Evolutionary conservation across 2,329 filamentous ascomycete genomes (phyloP).

Genomic region (Nakataea oryzae): DNA sequence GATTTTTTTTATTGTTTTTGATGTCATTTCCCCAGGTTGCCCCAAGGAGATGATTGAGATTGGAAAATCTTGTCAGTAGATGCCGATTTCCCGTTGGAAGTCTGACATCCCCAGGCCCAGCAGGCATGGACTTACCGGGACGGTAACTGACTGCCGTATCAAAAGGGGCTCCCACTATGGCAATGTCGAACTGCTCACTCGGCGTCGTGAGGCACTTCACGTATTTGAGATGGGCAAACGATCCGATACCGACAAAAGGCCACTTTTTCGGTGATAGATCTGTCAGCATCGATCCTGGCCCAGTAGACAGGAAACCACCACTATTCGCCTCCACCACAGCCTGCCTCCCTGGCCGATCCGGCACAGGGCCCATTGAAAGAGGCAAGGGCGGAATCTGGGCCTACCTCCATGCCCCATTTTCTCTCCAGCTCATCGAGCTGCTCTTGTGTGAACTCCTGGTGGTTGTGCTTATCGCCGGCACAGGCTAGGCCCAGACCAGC

Average conservation of each 20-base stretch:
- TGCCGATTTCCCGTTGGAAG: background rate
- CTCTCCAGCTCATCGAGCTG: slow-evolving; percentile 40
- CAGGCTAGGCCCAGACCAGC: slow-evolving; percentile 16
- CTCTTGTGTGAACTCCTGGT: slow-evolving; percentile 34
- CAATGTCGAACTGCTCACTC: slow-evolving; percentile 56
- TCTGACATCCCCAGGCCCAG: background rate
- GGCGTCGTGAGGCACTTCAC: slow-evolving; percentile 60
- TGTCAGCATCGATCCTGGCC: background rate
- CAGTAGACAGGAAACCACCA: background rate
- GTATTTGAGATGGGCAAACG: slow-evolving; percentile 62
- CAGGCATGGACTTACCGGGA: slow-evolving; percentile 36
- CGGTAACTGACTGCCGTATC: slow-evolving; percentile 65
- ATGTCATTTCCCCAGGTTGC: background rate
- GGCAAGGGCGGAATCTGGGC: slow-evolving; percentile 8
- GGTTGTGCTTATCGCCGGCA: slow-evolving; percentile 20
- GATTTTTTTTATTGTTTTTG: background rate
- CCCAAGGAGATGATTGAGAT: background rate
- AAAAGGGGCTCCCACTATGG: slow-evolving; percentile 62
- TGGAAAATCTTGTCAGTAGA: background rate
- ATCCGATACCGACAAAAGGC: slow-evolving; percentile 64
- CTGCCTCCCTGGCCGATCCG: background rate
- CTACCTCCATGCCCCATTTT: slow-evolving; percentile 48
- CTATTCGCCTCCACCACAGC: background rate
- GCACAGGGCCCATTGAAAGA: background rate
- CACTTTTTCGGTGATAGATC: slow-evolving; percentile 23